Conservation (phyloP, 2,329 filamentous ascomycete species). For the Paracorniculantispora psalliotae region DNA sequence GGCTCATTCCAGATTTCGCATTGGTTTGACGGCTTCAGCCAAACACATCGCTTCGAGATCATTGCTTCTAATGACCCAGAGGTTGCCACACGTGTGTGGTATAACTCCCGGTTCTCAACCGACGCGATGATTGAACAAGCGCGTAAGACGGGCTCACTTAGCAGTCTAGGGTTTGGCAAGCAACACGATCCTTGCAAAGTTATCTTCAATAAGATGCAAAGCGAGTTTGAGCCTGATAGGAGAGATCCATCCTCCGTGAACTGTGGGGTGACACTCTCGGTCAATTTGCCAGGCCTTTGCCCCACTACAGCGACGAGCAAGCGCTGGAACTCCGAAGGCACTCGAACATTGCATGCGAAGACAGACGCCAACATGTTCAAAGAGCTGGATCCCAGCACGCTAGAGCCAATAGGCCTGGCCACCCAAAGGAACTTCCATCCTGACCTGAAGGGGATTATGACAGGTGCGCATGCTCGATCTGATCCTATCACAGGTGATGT, state of each 20-base stretch:
- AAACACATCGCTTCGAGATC: background rate
- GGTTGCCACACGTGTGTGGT: background rate
- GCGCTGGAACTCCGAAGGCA: background rate
- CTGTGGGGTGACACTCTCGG: background rate
- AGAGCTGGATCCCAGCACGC: conserved; percentile 51
- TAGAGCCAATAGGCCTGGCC: conserved; percentile 60
- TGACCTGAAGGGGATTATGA: conserved; percentile 56
- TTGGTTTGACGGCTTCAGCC: background rate
- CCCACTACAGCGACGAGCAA: background rate
- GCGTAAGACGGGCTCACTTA: background rate
- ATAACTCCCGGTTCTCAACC: background rate
- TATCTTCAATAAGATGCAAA: background rate
- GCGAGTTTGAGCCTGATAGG: background rate
- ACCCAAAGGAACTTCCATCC: conserved; percentile 56
- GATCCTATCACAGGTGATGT: conserved; percentile 64
- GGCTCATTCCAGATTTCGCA: background rate
- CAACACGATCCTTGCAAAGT: background rate
- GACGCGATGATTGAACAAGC: background rate
- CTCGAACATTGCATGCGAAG: background rate
- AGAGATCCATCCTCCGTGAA: background rate
- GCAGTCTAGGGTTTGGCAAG: background rate
- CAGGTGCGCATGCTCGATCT: conserved; percentile 59
- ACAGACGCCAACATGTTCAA: background rate
- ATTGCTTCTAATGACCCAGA: background rate
- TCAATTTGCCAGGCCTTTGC: background rate